phyloP scores from a whole-genome alignment of 2,329 filamentous ascomycete genomes.

The Byssoonygena ceratinophila region DNA sequence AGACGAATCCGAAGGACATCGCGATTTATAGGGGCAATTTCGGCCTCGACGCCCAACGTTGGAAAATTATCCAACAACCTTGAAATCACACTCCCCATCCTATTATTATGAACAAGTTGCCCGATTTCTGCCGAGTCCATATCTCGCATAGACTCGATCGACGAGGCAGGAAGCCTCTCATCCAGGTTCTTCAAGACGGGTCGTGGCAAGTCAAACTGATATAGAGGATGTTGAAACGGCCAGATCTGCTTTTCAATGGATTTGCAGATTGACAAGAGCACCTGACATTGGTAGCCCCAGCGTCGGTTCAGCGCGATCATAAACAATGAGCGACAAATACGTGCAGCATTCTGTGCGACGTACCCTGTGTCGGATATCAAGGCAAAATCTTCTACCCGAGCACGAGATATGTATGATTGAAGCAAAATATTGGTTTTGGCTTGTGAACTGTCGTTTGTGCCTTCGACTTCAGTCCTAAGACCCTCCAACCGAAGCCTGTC shows the following conservation, averaged over 20 bases:
- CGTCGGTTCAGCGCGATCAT: conserved; percentile 93
- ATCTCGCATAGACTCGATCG: conserved; percentile 75
- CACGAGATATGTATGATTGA: conserved; percentile 85
- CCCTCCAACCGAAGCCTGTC: conserved; percentile 58
- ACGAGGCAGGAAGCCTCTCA: conserved; percentile 59
- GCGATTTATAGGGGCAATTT: conserved; percentile 89
- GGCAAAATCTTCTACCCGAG: conserved; percentile 84
- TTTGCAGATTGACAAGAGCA: conserved; percentile 83
- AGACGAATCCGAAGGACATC: conserved; percentile 89
- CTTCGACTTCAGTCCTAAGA: conserved; percentile 68
- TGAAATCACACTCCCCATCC: conserved; percentile 70
- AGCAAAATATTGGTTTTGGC: conserved; percentile 92
- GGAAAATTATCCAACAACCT: conserved; percentile 84
- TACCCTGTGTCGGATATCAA: conserved; percentile 86
- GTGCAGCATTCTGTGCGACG: conserved; percentile 86
- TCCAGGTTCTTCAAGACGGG: conserved; percentile 77
- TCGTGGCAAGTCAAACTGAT: conserved; percentile 84
- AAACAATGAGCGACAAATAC: conserved; percentile 89
- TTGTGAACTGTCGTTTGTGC: conserved; percentile 56
- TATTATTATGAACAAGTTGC: conserved; percentile 76
- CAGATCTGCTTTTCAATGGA: conserved; percentile 94
- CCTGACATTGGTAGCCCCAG: conserved; percentile 92
- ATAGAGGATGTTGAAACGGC: conserved; percentile 88
- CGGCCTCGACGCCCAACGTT: conserved; percentile 77
- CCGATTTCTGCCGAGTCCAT: conserved; percentile 92